These are phyloP conservation scores for Coemansia sp. DNA, from an alignment of 192 early-diverging fungal species.

Conservation along the genomic window DNA sequence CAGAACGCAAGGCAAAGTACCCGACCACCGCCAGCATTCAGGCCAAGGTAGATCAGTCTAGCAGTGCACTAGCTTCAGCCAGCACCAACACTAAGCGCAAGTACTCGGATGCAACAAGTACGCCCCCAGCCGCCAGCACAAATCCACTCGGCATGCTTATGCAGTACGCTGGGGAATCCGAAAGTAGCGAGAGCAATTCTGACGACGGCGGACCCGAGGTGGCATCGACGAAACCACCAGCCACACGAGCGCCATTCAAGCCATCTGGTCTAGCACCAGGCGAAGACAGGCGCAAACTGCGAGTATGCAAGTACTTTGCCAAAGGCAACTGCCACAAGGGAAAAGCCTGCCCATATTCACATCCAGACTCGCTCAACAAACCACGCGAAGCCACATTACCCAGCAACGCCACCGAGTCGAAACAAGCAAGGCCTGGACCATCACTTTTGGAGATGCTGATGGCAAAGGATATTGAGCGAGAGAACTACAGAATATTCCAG, in stretches of 20 bases:
- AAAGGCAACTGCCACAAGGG: slow-evolving; percentile 26
- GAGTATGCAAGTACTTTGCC: slow-evolving; percentile 36
- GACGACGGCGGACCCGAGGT: slow-evolving; percentile 8
- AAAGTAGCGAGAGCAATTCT: slow-evolving; percentile 1
- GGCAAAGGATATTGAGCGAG: slow-evolving; percentile 51
- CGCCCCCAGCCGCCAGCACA: not conserved
- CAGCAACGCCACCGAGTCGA: not conserved
- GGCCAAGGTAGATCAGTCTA: slow-evolving; percentile 50
- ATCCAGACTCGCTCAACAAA: slow-evolving; percentile 13
- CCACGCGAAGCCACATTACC: not conserved
- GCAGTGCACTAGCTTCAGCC: not conserved
- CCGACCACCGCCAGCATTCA: slow-evolving; percentile 70
- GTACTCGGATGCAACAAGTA: not conserved
- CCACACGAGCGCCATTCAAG: slow-evolving; percentile 14
- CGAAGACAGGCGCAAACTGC: slow-evolving; percentile 36
- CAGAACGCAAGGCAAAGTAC: slow-evolving; percentile 73
- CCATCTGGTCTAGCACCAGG: slow-evolving; percentile 27
- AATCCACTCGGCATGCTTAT: slow-evolving; percentile 25
- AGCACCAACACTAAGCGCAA: slow-evolving; percentile 13
- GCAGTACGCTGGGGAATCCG: slow-evolving; percentile 15
- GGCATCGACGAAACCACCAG: slow-evolving; percentile 11
- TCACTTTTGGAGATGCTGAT: slow-evolving; percentile 36
- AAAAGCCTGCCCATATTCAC: slow-evolving; percentile 27
- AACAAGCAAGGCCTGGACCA: not conserved
- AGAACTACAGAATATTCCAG: slow-evolving; percentile 43